Evolutionary conservation across 768 basidiomycete species (phyloP), one percentile per base, ranked within the genome.

Genomic region (Trametes meyenii): DNA sequence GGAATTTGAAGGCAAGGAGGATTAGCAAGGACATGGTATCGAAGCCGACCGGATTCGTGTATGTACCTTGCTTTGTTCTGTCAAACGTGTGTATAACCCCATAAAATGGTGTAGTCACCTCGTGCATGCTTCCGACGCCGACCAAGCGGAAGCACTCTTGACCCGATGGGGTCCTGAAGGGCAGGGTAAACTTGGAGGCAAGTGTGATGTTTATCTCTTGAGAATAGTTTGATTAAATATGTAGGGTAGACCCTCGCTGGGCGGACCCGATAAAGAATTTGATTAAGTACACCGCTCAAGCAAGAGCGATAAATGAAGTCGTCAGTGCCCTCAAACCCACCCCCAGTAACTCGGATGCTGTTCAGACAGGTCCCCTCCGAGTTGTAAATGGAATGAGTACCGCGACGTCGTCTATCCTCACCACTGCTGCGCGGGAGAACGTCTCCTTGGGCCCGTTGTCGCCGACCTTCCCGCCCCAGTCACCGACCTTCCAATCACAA

Each of bases 11-110:
- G 75, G 81, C 79, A 42, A 83, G 84, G 66, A 79, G 85, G 66
- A 85, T 94, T 69, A 90, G 84, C 77, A 94, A 94, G 73, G 91
- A 93, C 68, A 94, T 94, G 89, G 88, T 96, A 5, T 92, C 91
- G 16, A 83, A 78, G 58, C 94, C 94, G 5, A 90, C 82, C 21
- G 88, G 85, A 66, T 94, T 94, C 72, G 81, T 91, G 92, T 96
- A 80, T 74, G 91, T 85, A 51, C 66, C 43, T 59, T 60, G 24
- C 38, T 58, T 40, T 40, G 61, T 62, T 67, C 69, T 62, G 69
- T 52, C 21, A 5, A 39, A 51, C 16, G 12, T 33, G 10, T 43
- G 44, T 50, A 6, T n/a, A 16, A 63, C 61, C 63, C 59, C 49
- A 33, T 3, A 33, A 33, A 33, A 33, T 33, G 29, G 3, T 8